These are phyloP conservation scores for Fusarium sp. DNA, from an alignment of 2,329 filamentous ascomycete species.

Conservation along the genomic window DNA sequence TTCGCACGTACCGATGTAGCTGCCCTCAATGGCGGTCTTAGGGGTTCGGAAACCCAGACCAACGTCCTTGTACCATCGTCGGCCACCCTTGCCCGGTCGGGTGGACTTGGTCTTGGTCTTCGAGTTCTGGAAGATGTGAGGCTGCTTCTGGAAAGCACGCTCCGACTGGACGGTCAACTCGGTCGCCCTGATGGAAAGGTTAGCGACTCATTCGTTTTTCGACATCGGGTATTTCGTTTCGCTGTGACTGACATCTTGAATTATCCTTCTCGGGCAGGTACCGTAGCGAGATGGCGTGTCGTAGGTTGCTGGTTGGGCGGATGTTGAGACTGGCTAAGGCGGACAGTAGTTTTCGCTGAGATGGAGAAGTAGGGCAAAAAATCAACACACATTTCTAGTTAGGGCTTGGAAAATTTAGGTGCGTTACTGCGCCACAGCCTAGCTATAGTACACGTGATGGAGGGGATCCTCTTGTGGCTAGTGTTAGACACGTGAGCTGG, in stretches of 20 bases:
- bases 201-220: slow-evolving; percentile 46
- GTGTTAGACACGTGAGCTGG: slow-evolving; percentile 34
- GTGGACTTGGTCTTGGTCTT: slow-evolving; percentile 89
- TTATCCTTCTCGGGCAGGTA: slow-evolving; percentile 55
- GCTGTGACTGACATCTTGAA: slow-evolving; percentile 57
- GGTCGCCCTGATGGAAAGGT: slow-evolving; percentile 81
- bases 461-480: not conserved
- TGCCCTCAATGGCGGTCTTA: slow-evolving; percentile 98
- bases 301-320: slow-evolving; percentile 52
- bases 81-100: slow-evolving; percentile 90
- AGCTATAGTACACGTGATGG: slow-evolving; percentile 45
- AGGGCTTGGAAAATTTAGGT: slow-evolving; percentile 45
- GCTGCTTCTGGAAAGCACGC: slow-evolving; percentile 99
- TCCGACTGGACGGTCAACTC: slow-evolving; percentile 99
- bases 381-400: slow-evolving; percentile 24
- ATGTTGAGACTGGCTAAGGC: slow-evolving; percentile 48
- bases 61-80: slow-evolving; percentile 99
- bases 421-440: not conserved
- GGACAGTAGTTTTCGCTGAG: slow-evolving; percentile 51
- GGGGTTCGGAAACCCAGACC: slow-evolving; percentile 99
- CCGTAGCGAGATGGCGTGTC: slow-evolving; percentile 55
- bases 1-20: slow-evolving; percentile 91
- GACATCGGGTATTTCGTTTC: slow-evolving; percentile 37
- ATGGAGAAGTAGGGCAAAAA: slow-evolving; percentile 54
- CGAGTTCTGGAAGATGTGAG: slow-evolving; percentile 99